Evolutionary conservation across 495 filamentous ascomycete genomes (phyloP), one percentile per base, ranked within the genome.

Genomic region (Aspergillus affinis): DNA sequence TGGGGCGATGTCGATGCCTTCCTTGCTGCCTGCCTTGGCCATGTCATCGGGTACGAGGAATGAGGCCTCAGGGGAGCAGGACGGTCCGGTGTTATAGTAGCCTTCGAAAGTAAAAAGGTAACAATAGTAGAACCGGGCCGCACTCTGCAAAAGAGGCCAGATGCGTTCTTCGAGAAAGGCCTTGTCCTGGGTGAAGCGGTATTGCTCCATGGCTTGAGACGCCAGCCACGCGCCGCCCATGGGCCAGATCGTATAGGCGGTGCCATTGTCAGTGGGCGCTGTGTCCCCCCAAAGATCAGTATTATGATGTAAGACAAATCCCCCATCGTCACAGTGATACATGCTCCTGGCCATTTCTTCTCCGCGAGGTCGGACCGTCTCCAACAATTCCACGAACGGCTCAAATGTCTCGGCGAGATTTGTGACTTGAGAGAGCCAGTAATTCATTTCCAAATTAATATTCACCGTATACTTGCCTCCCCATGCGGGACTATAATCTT

Each of bases 401-500:
- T 44, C 36, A 17, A 55, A 49, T 0, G 50, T 57, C 0, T 67
- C 61, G 8, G 59, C 52, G 17, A 67, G 52, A 48, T 80, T 78
- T 13, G 72, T 81, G 5, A 72, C 58, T 49, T 69, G 61, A 7
- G 75, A 70, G 0, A 72, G 79, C 80, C 80, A 82, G 66, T 82
- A 82, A 67, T 83, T 84, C 78, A 83, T 84, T 59, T 82, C 64
- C 0, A 72, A 66, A 30, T 84, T 83, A 62, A 82, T 79, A 64
- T 83, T 82, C 19, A 79, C 74, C 9, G 81, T 83, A 65, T 72
- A 83, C 50, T 79, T 80, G 55, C 72, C 70, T 12, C 74, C 75
- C 79, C 79, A 85, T 5, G 76, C 60, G 0, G 78, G 75, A 29
- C 51, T 55, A 55, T 71, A 78, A 47, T 69, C 61, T 8, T 72